phyloP scores from a whole-genome alignment of 352 stramenopile species.

The Phytophthora europaea region DNA sequence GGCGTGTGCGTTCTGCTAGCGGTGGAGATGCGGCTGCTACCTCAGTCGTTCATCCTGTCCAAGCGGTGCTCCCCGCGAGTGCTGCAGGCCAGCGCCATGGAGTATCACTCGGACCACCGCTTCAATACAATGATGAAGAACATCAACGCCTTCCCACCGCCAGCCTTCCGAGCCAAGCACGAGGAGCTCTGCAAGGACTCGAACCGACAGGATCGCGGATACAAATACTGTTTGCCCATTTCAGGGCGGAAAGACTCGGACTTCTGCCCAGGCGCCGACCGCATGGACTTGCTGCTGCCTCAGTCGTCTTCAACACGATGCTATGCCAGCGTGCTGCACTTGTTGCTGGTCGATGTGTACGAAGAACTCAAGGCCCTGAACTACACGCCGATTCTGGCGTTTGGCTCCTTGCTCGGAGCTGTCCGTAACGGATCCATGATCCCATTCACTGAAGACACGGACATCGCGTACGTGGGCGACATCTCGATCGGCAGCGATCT shows the following conservation, averaged over 20 bases:
- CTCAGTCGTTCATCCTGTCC: background rate
- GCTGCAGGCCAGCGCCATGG: background rate
- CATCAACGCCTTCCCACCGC: background rate
- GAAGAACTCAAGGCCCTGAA: slow-evolving; percentile 35
- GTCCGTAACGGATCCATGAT: slow-evolving; percentile 51
- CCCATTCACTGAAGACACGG: slow-evolving; percentile 58
- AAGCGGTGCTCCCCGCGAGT: background rate
- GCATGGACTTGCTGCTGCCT: slow-evolving; percentile 44
- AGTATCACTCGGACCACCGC: slow-evolving; percentile 6
- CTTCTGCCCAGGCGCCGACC: slow-evolving; percentile 48
- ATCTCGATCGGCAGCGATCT: slow-evolving; percentile 2
- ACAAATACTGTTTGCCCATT: slow-evolving; percentile 53
- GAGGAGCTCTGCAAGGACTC: background rate
- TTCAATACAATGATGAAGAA: slow-evolving; percentile 12
- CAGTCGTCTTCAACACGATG: slow-evolving; percentile 33
- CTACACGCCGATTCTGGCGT: slow-evolving; percentile 41
- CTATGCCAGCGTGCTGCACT: slow-evolving; percentile 52
- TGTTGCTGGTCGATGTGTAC: slow-evolving; percentile 63
- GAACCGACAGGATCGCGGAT: background rate
- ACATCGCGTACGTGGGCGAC: slow-evolving; percentile 42
- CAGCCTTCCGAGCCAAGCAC: background rate
- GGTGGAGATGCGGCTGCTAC: slow-evolving; percentile 1
- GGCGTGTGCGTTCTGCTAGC: background rate
- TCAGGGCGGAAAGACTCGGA: slow-evolving; percentile 46
- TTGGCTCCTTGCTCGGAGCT: slow-evolving; percentile 53